Base-by-base conservation (phyloP, 768 basidiomycete genomes). In the Lyophyllum decastes region DNA sequence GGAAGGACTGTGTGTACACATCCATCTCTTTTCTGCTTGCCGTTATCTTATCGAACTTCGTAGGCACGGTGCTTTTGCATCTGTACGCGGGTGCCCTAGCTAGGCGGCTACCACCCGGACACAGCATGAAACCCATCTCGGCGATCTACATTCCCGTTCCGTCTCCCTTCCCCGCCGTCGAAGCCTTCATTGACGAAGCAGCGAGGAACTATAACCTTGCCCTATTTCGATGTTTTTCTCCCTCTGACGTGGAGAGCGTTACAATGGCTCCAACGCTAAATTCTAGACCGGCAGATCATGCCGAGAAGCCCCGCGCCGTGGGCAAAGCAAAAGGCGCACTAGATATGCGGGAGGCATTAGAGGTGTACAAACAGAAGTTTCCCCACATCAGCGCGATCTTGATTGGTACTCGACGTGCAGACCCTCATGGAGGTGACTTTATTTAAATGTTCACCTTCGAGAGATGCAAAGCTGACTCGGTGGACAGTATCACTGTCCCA, bases 51-150 rank as follows among this genome's bases (percentile, higher is more conserved):
- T 38, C 11, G 38, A 11, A 1, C 57, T 27, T n/a, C 35, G 48
- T 66, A 98, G 95, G 95, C 68, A 98, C 95, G 4, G 94, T 97
- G n/a, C 82, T 98, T 24, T 78, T 98, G 11, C 95, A 97, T 69
- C 83, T 98, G 33, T 89, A 89, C 55, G 89, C 88, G 5, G 93
- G 87, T 0, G 87, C 83, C 6, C 72, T 96, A 21, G 85, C 84
- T 21, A 78, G 78, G 38, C 68, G 78, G 35, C 61, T 76, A 17
- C 34, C 72, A 9, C 61, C 67, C 1, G 66, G 72, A 4, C 65
- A 78, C 49, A 58, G 72, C 12, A 66, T 78, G 64, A 73, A 74
- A 43, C 78, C 82, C 0, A 86, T 89, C 55, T 79, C 82, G 33
- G 79, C 89, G 3, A 77, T 98, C 60, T 95, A 97, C 76, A 94